phyloP scores from a whole-genome alignment of 2,329 filamentous ascomycete genomes.

The Sarocladium strictum region DNA sequence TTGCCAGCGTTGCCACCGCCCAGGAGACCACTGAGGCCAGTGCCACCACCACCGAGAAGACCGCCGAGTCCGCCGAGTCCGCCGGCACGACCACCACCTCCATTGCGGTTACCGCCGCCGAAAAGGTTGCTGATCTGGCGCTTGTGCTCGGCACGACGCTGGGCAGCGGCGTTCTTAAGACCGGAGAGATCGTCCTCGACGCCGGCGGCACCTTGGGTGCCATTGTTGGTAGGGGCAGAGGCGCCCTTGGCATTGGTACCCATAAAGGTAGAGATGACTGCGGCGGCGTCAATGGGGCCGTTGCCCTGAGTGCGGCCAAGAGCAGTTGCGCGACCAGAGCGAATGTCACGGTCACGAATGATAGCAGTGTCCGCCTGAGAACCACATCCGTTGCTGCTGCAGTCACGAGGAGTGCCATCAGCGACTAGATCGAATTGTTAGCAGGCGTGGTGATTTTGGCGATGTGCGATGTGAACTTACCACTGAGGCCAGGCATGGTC shows the following conservation, averaged over 20 bases:
- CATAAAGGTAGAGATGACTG: slow-evolving; percentile 57
- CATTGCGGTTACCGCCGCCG: slow-evolving; percentile 11
- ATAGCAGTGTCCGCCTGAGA: slow-evolving; percentile 67
- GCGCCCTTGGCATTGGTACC: slow-evolving; percentile 22
- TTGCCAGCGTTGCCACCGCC: slow-evolving; percentile 22
- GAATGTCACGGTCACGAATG: slow-evolving; percentile 56
- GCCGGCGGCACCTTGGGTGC: slow-evolving; percentile 31
- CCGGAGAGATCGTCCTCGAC: slow-evolving; percentile 36
- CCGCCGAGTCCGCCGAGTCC: slow-evolving; percentile 3
- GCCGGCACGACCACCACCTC: background rate
- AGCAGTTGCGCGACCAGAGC: slow-evolving; percentile 43
- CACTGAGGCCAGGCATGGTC: slow-evolving; percentile 51
- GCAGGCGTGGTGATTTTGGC: too few relatives aligned
- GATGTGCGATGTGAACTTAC: slow-evolving; percentile 17
- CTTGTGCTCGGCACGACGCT: slow-evolving; percentile 18
- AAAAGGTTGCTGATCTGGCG: slow-evolving; percentile 26
- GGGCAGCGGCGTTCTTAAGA: slow-evolving; percentile 12
- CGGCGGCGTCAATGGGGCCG: slow-evolving; percentile 51
- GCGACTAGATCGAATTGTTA: slow-evolving; percentile 33
- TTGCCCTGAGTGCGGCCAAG: slow-evolving; percentile 59
- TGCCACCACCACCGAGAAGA: slow-evolving; percentile 12
- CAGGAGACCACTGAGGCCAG: slow-evolving; percentile 12
- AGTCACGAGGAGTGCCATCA: slow-evolving; percentile 64
- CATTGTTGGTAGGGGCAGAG: slow-evolving; percentile 30
- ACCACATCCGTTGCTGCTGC: slow-evolving; percentile 46